Evolutionary conservation across 2,329 filamentous ascomycete species (phyloP).

Genomic region (Monosporascus sp.): DNA sequence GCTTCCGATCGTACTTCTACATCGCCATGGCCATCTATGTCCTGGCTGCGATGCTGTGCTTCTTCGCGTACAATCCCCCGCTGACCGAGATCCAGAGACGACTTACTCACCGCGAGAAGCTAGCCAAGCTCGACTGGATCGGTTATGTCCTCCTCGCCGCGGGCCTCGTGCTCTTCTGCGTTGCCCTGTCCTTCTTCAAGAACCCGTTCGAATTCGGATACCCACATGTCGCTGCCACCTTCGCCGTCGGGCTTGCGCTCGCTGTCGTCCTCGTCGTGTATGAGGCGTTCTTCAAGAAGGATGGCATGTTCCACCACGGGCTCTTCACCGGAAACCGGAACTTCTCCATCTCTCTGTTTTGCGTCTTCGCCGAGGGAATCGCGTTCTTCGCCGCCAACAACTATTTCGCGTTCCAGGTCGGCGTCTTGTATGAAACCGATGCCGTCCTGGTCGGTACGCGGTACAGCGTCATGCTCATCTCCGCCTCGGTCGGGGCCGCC

Average conservation of each 20-base stretch:
- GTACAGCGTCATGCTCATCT: conserved; percentile 30
- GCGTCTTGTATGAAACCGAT: conserved; percentile 32
- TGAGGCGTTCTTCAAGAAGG: conserved; percentile 29
- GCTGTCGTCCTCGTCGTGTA: conserved; percentile 25
- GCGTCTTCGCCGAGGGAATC: conserved; percentile 33
- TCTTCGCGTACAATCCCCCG: conserved; percentile 30
- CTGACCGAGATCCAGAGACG: conserved; percentile 19
- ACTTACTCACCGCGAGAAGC: conserved; percentile 26
- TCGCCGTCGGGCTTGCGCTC: conserved; percentile 28
- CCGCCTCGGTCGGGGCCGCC: conserved; percentile 23
- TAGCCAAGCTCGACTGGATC: conserved; percentile 33
- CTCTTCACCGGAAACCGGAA: conserved; percentile 32
- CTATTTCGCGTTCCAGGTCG: conserved; percentile 36
- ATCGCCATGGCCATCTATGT: conserved; percentile 26
- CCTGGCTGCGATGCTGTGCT: conserved; percentile 21
- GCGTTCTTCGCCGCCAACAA: conserved; percentile 37
- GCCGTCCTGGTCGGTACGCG: conserved; percentile 27
- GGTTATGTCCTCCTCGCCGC: conserved; percentile 30
- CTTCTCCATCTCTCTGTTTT: conserved; percentile 30
- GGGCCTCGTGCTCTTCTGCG: conserved; percentile 33
- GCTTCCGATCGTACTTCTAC: conserved; percentile 33
- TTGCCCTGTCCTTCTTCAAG: conserved; percentile 33
- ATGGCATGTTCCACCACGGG: conserved; percentile 37
- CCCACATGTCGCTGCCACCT: conserved; percentile 30
- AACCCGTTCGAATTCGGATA: conserved; percentile 36